A percentile compares a stretch with the other conserved stretches of the same genome.
Evolutionary conservation across 1,284 basidiomycete genomes (phyloP).

Genomic region (Ceratobasidium sp.): DNA sequence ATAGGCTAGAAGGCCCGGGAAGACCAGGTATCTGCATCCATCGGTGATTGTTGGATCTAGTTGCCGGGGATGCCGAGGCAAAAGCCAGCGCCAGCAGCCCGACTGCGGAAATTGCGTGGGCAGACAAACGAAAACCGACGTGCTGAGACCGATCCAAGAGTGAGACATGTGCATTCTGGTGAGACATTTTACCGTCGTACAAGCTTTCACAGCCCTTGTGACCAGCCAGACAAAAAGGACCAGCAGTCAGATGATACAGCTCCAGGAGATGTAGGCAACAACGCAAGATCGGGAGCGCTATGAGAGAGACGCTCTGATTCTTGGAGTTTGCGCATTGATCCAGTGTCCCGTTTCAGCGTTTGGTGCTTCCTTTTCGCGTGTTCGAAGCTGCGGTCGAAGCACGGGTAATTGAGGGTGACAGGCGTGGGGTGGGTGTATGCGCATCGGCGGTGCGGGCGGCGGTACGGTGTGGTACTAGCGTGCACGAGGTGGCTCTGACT

Average conservation of each 20-base stretch:
- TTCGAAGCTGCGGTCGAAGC: slow-evolving; percentile 13
- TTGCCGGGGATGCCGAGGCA: slow-evolving; percentile 14
- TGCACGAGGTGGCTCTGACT: background rate
- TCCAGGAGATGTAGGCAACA: slow-evolving; percentile 1
- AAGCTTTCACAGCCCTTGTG: background rate
- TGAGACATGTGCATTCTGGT: no score
- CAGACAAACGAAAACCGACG: no score
- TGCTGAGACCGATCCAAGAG: no score
- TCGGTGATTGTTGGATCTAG: slow-evolving; percentile 18
- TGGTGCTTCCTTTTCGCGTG: slow-evolving; percentile 1
- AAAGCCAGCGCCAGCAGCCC: background rate
- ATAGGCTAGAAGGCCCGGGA: slow-evolving; percentile 5
- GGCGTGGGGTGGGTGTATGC: slow-evolving; percentile 16
- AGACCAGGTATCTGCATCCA: background rate
- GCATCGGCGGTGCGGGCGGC: slow-evolving; percentile 5
- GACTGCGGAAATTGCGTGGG: background rate
- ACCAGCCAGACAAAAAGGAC: background rate
- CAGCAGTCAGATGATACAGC: background rate
- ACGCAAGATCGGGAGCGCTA: background rate
- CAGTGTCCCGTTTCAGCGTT: slow-evolving; percentile 7
- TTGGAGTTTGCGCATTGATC: slow-evolving; percentile 1
- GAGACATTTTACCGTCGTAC: background rate
- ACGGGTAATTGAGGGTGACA: background rate
- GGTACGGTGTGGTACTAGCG: background rate
- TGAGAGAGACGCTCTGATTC: background rate